These are phyloP conservation scores for Silene conica DNA, from an alignment of 148 eudicot species.

Conservation along the genomic window DNA sequence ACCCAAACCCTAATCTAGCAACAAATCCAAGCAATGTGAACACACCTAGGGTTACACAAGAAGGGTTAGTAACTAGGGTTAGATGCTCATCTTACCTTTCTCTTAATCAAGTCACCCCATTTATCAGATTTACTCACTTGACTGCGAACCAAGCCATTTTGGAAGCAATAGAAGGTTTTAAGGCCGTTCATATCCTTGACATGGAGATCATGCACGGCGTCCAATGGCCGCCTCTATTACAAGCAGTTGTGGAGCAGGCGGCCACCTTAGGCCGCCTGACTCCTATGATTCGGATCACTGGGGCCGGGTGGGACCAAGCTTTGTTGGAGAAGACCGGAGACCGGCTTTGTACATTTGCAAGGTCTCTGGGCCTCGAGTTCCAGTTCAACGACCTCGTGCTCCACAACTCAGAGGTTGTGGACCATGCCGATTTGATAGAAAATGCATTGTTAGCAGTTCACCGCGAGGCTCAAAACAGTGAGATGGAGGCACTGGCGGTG, in stretches of 20 bases:
- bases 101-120: slow-evolving; percentile 76
- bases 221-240: slow-evolving; percentile 91
- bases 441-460: slow-evolving; percentile 14
- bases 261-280: slow-evolving; percentile 25
- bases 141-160: slow-evolving; percentile 93
- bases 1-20: not conserved
- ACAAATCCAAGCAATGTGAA: slow-evolving; percentile 7
- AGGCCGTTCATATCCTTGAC: slow-evolving; percentile 63
- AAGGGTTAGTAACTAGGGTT: not conserved
- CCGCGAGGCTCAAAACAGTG: not conserved
- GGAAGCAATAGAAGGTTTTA: slow-evolving; percentile 54
- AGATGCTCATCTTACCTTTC: slow-evolving; percentile 52
- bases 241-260: slow-evolving; percentile 54
- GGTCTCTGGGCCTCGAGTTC: slow-evolving; percentile 49
- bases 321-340: slow-evolving; percentile 61
- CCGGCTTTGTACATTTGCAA: slow-evolving; percentile 60
- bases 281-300: slow-evolving; percentile 63
- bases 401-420: slow-evolving; percentile 30
- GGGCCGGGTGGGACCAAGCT: slow-evolving; percentile 43
- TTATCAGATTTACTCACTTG: slow-evolving; percentile 68
- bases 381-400: slow-evolving; percentile 29
- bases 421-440: slow-evolving; percentile 21
- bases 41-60: not conserved
- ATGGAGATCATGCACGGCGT: slow-evolving; percentile 89
- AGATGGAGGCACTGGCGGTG: slow-evolving; percentile 54